Base-by-base conservation (phyloP, 345 rosid genomes). In the Eucalyptus cloeziana region DNA sequence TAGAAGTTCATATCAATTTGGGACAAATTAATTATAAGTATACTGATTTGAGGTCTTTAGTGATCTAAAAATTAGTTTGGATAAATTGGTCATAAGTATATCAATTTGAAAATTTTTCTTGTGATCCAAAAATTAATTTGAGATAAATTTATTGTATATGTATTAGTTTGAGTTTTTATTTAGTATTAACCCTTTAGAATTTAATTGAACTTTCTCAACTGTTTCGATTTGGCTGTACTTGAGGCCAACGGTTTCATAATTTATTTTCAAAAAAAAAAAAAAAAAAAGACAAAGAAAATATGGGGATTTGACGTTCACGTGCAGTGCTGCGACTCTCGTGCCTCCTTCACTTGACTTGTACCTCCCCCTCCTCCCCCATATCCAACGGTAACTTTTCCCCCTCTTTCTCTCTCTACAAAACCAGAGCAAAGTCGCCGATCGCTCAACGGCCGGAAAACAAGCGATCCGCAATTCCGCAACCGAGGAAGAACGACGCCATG, bases 381-480 rank as follows among this genome's bases (percentile, higher is more conserved):
- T 87, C 88, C 85, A 87, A 87, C 88, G 88, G 85, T 69, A 45
- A 87, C 85, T 69, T 87, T 87, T 49, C 60, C 27, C 27, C n/a
- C 80, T 12, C 7, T 44, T 14, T 31, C 49, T 51, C 16, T 44
- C 19, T 67, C 30, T 76, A 76, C 83, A 76, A 21, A 76, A 76
- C 47, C 83, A 37, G 47, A 22, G 83, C 15, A 40, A 27, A 40
- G 83, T 21, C 47, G 1, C 27, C 83, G 83, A 40, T 76, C 83
- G 15, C 83, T 21, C 83, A 76, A 76, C 83, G 83, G 83, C 83
- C 62, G 27, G 27, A 56, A 27, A 76, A 40, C 58, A 37, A 76
- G 33, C 47, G 83, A 37, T 5, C 4, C 45, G 14, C 27, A 21
- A 19, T 3, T 71, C 10, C 27, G 81, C 45, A 0, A 1, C 45